phyloP scores from a whole-genome alignment of 1,284 basidiomycete genomes.

The Violaceomyces palustris region DNA sequence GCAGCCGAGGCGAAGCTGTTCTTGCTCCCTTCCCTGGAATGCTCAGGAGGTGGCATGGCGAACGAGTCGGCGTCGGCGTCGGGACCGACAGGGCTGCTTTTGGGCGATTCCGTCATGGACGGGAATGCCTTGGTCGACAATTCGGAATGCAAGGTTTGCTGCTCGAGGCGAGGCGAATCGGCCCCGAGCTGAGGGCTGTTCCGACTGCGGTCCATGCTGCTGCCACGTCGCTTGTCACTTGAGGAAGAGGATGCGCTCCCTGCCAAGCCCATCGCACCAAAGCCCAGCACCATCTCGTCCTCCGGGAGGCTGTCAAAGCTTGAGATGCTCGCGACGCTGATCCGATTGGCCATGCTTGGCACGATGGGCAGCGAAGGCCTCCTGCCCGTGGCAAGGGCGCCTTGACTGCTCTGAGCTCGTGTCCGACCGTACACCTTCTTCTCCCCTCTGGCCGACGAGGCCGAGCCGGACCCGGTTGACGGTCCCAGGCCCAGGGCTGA shows the following conservation, averaged over 20 bases:
- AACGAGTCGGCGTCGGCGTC: no score
- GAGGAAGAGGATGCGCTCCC: not conserved
- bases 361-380: conserved; percentile 37
- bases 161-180: no score
- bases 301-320: conserved; percentile 46
- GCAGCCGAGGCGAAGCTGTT: conserved; percentile 2
- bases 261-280: conserved; percentile 4
- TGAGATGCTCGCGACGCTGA: conserved; percentile 37
- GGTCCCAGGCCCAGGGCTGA: conserved; percentile 40
- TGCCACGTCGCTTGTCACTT: not conserved
- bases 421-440: conserved; percentile 3
- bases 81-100: no score
- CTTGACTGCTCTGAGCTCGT: conserved; percentile 15
- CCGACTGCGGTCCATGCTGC: no score
- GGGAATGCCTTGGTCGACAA: no score
- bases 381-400: conserved; percentile 6
- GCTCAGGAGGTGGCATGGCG: not conserved
- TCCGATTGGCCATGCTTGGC: conserved; percentile 24
- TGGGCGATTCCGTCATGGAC: no score
- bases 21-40: not conserved
- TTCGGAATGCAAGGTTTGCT: no score
- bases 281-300: conserved; percentile 30
- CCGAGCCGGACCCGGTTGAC: conserved; percentile 3
- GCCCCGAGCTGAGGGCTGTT: no score
- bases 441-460: no score